phyloP scores from a whole-genome alignment of 352 stramenopile genomes.

The Proteromonas lacertae region DNA sequence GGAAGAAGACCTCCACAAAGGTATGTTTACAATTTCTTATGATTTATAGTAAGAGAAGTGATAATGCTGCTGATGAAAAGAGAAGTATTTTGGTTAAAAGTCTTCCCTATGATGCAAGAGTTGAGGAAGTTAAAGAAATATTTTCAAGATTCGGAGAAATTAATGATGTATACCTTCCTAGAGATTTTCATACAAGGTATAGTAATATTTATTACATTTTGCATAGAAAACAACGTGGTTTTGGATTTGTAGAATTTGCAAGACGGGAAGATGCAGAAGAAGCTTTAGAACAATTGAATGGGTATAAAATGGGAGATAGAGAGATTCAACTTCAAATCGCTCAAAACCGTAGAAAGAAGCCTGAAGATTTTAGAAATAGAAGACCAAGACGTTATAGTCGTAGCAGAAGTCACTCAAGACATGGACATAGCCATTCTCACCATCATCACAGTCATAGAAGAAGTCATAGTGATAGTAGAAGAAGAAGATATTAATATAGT shows the following conservation, averaged over 20 bases:
- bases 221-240: slow-evolving; percentile 85
- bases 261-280: slow-evolving; percentile 68
- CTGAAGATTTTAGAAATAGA: no score
- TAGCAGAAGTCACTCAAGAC: no score
- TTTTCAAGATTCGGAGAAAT: slow-evolving; percentile 81
- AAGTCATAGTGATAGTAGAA: no score
- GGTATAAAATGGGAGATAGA: no score
- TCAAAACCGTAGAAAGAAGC: no score
- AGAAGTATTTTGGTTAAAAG: slow-evolving; percentile 87
- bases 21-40: no score
- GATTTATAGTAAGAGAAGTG: not conserved
- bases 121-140: slow-evolving; percentile 89
- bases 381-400: no score
- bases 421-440: no score
- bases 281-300: slow-evolving; percentile 75
- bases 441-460: no score
- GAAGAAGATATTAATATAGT: no score
- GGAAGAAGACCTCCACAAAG: no score
- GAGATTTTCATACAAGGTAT: slow-evolving; percentile 12
- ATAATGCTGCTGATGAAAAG: not conserved
- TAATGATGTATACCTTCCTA: slow-evolving; percentile 74
- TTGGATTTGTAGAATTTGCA: slow-evolving; percentile 91
- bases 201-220: slow-evolving; percentile 74
- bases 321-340: no score
- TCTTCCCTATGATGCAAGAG: slow-evolving; percentile 82